Base-by-base conservation (phyloP, 306 rosid species). In the Vigna unguiculata region DNA sequence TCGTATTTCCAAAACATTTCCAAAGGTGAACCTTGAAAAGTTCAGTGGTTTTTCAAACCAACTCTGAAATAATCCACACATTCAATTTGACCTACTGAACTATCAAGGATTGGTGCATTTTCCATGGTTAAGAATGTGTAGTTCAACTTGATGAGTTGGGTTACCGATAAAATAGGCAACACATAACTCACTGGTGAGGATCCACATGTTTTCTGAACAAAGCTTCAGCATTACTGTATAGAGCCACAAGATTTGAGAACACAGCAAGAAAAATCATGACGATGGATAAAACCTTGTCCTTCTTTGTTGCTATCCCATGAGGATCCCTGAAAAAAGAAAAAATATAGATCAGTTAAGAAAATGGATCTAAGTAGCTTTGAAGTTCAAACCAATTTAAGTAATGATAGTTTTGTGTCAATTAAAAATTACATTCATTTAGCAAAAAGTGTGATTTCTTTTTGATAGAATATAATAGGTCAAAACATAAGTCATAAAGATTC, bases 201-300 rank as follows among this genome's bases (percentile, higher is more conserved):
- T 70, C 24, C 60, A 38, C 76, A 7, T 52, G 63, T 64, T 79
- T 77, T 62, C 54, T 67, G 20, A 84, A 77, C 71, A 86, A 43
- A 69, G 89, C 55, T 17, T 55, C 55, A 19, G 77, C 84, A 25
- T 90, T 82, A 60, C 89, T 88, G 81, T 86, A 90, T 73, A 90
- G 81, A 17, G 90, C 95, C 72, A 88, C 82, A 63, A 62, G 20
- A 64, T 90, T 90, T 24, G 92, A 72, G 64, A 74, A 86, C 52
- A 91, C 93, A n/a, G 97, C 98, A 24, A 91, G 86, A 70, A 77
- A 86, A 80, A 93, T 91, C 98, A 89, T 93, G 28, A 88, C 72
- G 36, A 88, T 7, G 3, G 95, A 83, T 79, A 89, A 84, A 70
- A 88, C 77, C 86, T 88, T 93, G 83, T 93, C 97, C 85, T 86